These are phyloP conservation scores for Trypanosoma melophagium DNA, from an alignment of 208 protist genomes.

Conservation along the genomic window DNA sequence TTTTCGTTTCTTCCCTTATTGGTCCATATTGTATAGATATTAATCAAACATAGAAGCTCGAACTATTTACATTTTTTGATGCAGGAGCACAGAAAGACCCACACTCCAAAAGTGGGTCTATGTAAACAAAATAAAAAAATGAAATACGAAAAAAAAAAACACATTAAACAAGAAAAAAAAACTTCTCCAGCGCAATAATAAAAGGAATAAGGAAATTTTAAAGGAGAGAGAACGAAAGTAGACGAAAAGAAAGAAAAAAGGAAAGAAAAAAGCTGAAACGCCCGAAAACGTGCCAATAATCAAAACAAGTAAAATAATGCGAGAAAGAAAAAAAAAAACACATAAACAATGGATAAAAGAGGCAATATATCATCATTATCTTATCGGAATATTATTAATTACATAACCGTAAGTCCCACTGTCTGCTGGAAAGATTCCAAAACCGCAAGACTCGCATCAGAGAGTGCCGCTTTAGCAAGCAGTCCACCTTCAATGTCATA, in stretches of 20 bases:
- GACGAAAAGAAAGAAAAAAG: not conserved
- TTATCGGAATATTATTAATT: not conserved
- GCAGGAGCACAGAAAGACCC: too few species aligned
- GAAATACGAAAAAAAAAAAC: not conserved
- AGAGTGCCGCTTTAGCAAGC: slow-evolving; percentile 50
- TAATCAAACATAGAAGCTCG: slow-evolving; percentile 14
- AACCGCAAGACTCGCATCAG: slow-evolving; percentile 43
- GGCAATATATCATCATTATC: slow-evolving; percentile 2
- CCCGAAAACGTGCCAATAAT: not conserved
- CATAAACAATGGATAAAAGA: not conserved
- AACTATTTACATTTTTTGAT: too few species aligned
- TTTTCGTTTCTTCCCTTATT: not conserved
- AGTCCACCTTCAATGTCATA: slow-evolving; percentile 58
- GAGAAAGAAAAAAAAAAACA: slow-evolving; percentile 20
- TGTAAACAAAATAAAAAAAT: not conserved
- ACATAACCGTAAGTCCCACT: slow-evolving; percentile 11
- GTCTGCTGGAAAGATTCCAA: slow-evolving; percentile 57
- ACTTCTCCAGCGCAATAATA: not conserved
- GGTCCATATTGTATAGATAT: not conserved
- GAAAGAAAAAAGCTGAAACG: not conserved
- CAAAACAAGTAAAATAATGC: not conserved
- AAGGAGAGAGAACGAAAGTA: slow-evolving; percentile 9
- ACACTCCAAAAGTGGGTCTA: too few species aligned
- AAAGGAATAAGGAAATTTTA: not conserved
- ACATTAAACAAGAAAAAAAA: not conserved